Percentiles rank a stretch among this genome's conserved stretches.
phyloP scores from a whole-genome alignment of 2,329 filamentous ascomycete species.

The Graphilbum sp. region DNA sequence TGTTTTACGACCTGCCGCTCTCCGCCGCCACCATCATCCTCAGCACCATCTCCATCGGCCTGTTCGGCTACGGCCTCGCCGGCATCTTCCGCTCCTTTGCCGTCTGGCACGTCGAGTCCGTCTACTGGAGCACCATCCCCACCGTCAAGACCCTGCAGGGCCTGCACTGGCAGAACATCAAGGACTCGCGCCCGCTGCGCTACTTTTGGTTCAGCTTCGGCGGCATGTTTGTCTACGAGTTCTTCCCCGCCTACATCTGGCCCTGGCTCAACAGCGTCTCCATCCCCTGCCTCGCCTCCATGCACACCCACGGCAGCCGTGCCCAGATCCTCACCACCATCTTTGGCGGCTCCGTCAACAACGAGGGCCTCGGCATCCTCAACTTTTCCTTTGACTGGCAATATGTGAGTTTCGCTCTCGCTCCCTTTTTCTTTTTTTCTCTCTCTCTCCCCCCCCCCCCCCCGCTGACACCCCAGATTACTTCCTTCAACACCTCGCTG shows the following conservation, averaged over 20 bases:
- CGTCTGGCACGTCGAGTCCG: constrained; percentile 38
- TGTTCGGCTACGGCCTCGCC: constrained; percentile 38
- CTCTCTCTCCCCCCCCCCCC: no score
- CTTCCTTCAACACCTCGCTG: constrained; percentile 33
- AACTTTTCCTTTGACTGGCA: constrained; percentile 37
- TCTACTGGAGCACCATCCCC: constrained; percentile 38
- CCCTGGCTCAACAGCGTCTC: constrained; percentile 39
- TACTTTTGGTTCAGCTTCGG: constrained; percentile 30
- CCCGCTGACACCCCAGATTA: constrained; percentile 22
- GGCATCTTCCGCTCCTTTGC: constrained; percentile 35
- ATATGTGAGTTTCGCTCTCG: constrained; percentile 22
- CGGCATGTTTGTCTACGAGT: constrained; percentile 34
- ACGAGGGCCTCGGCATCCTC: constrained; percentile 34
- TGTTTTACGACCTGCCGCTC: constrained; percentile 33
- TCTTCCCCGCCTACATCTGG: constrained; percentile 37
- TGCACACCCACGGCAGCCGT: constrained; percentile 30
- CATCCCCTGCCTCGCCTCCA: constrained; percentile 34
- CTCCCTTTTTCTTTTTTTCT: background rate
- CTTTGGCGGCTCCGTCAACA: constrained; percentile 34
- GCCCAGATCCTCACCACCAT: constrained; percentile 27
- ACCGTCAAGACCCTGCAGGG: constrained; percentile 36
- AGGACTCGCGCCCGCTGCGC: constrained; percentile 31
- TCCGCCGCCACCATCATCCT: constrained; percentile 29
- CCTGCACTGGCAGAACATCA: constrained; percentile 34
- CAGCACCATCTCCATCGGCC: constrained; percentile 32